A percentile compares a stretch with the other conserved stretches of the same genome.
Evolutionary conservation across 1,284 basidiomycete species (phyloP).

Genomic region (Paramarasmius palmivorus): DNA sequence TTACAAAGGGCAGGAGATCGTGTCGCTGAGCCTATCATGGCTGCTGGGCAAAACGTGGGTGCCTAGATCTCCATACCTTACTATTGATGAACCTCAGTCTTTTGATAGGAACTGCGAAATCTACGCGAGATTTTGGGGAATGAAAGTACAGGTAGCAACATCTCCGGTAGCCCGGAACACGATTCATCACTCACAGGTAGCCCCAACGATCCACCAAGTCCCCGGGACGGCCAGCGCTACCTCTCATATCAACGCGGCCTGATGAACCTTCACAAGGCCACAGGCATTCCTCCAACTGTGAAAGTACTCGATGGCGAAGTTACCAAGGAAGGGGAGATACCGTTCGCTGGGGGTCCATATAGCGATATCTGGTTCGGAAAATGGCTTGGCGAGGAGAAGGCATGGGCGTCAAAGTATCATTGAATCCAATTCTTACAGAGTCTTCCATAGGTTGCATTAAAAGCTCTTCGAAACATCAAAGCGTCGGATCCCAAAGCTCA

Average conservation of each 20-base stretch:
- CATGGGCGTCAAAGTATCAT: slow-evolving; percentile 12
- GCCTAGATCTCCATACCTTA: neutral
- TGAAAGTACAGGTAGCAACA: neutral
- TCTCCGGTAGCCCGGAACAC: neutral
- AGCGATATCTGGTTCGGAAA: slow-evolving; percentile 52
- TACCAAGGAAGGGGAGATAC: slow-evolving; percentile 32
- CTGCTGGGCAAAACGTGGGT: slow-evolving; percentile 46
- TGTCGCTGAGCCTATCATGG: slow-evolving; percentile 48
- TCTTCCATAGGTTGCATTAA: slow-evolving; percentile 51
- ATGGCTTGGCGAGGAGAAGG: slow-evolving; percentile 51
- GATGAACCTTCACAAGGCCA: slow-evolving; percentile 44
- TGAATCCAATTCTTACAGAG: neutral
- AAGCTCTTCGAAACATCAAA: slow-evolving; percentile 46
- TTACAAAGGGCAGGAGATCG: slow-evolving; percentile 39
- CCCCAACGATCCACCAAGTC: slow-evolving; percentile 20
- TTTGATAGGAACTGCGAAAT: slow-evolving; percentile 24
- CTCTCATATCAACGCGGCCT: slow-evolving; percentile 42
- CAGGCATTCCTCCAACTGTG: slow-evolving; percentile 50
- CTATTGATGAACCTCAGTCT: neutral
- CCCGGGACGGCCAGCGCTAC: slow-evolving; percentile 34
- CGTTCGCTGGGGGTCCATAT: slow-evolving; percentile 47
- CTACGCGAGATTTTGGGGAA: slow-evolving; percentile 25
- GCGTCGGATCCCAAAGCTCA: slow-evolving; percentile 38
- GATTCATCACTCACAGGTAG: slow-evolving; percentile 20
- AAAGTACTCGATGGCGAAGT: slow-evolving; percentile 53